Evolutionary conservation across 129 eudicot species (phyloP), one percentile per base, ranked within the genome.

Genomic region (Smallanthus sonchifolius): DNA sequence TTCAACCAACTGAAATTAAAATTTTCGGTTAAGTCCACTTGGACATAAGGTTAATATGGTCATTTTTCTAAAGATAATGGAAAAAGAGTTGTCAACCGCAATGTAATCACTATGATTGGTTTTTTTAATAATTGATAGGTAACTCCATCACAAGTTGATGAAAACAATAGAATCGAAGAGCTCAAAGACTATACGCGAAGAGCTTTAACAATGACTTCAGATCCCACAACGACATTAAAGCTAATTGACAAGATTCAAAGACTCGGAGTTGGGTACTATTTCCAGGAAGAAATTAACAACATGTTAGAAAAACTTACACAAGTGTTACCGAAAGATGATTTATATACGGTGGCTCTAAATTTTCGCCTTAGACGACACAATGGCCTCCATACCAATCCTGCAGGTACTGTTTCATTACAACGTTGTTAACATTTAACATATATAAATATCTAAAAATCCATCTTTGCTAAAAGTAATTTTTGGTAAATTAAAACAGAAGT

Each of bases 241-340:
- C 66, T 87, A 2, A 70, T 87, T 17, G 91, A 87, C 49, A 73
- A 74, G 4, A 75, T 87, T 54, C 86, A 87, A 56, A 84, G 88
- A 63, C 75, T 87, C 7, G 88, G 86, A 70, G 43, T 84, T 17
- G 85, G 72, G 2, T 70, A 80, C 70, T 74, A 75, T 69, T 81
- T 82, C 28, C 72, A 87, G 59, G 83, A 87, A 11, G 81, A 84
- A 0, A 82, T 82, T 11, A 19, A 56, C 8, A 54, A 35, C 40
- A 17, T 79, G 3, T 17, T 87, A 4, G 44, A 79, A 39, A 10
- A 14, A 3, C 61, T 83, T 13, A 17, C 44, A 34, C 64, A 72
- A 40, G 80, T 38, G 30, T 16, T 30, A 4, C 71, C 44, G 1
- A 55, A 81, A 15, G 86, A 81, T 4, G 83, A 87, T 70, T 80